A percentile compares a stretch with the other conserved stretches of the same genome.
Conservation (phyloP, 1,284 basidiomycete genomes). For the Trichosporon faecale region DNA sequence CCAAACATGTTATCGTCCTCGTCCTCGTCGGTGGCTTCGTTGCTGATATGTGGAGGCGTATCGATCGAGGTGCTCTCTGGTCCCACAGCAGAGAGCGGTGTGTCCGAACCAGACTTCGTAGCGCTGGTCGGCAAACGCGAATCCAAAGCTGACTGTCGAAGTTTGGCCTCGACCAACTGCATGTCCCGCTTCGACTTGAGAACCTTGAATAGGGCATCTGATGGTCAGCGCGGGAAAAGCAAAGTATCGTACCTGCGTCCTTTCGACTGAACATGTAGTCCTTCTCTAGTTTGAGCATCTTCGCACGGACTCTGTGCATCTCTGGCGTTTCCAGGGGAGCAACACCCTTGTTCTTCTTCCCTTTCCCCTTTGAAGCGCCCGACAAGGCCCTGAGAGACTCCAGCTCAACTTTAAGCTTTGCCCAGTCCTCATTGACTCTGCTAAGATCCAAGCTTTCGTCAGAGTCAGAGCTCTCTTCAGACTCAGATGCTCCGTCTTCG, state of each 20-base stretch:
- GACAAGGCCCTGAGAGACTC: conserved; percentile 33
- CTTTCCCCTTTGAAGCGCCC: conserved; percentile 31
- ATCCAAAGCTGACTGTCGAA: background rate
- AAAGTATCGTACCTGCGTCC: conserved; percentile 56
- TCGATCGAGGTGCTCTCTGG: background rate
- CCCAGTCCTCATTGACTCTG: conserved; percentile 43
- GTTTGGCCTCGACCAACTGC: conserved; percentile 57
- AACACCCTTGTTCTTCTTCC: conserved; percentile 44
- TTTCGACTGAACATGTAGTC: conserved; percentile 73
- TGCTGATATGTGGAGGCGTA: background rate
- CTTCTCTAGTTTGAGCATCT: conserved; percentile 59
- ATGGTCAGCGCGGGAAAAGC: background rate
- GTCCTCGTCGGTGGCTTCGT: conserved; percentile 45
- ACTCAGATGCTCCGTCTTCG: conserved; percentile 17
- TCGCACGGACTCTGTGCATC: conserved; percentile 57
- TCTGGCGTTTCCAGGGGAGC: conserved; percentile 50
- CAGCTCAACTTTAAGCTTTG: conserved; percentile 58
- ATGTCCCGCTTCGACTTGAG: conserved; percentile 61
- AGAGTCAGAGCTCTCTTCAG: conserved; percentile 28
- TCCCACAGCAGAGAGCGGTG: background rate
- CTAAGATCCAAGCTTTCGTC: conserved; percentile 62
- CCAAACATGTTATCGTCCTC: conserved; percentile 66
- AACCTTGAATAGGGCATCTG: conserved; percentile 60
- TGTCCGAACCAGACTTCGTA: background rate
- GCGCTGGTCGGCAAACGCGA: background rate